These are phyloP conservation scores for Mycena albidolilacea DNA, from an alignment of 768 basidiomycete genomes.

Conservation along the genomic window DNA sequence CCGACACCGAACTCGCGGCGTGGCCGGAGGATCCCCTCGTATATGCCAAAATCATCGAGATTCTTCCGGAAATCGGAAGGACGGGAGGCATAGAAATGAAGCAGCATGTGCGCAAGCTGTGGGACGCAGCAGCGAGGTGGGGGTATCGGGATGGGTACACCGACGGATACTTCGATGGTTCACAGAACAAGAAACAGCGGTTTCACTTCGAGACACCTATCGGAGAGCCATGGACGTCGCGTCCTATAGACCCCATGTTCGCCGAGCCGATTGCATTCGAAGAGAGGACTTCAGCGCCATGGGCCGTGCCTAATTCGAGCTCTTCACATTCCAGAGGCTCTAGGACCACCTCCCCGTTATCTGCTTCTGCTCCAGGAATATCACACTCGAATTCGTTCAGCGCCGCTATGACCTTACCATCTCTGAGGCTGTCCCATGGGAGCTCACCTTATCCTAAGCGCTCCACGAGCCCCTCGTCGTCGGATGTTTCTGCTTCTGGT, in stretches of 20 bases:
- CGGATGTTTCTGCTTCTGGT: slow-evolving; percentile 52
- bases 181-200: background rate
- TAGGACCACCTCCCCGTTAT: no score
- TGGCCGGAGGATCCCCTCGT: background rate
- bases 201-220: background rate
- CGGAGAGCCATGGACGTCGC: background rate
- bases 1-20: background rate
- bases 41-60: background rate
- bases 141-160: background rate
- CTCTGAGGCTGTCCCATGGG: background rate
- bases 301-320: background rate
- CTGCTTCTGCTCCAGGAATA: background rate
- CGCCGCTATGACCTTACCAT: background rate
- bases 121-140: background rate
- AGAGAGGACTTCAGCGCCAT: background rate
- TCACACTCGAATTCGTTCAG: background rate
- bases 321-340: background rate
- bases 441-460: background rate
- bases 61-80: background rate
- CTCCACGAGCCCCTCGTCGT: slow-evolving; percentile 36
- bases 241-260: background rate
- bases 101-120: background rate
- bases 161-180: background rate
- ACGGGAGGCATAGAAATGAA: background rate
- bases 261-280: background rate